Percentiles rank a stretch among this genome's conserved stretches.
Evolutionary conservation across 163 green algal genomes (phyloP).

Genomic region (Coccomyxa subellipsoidea): DNA sequence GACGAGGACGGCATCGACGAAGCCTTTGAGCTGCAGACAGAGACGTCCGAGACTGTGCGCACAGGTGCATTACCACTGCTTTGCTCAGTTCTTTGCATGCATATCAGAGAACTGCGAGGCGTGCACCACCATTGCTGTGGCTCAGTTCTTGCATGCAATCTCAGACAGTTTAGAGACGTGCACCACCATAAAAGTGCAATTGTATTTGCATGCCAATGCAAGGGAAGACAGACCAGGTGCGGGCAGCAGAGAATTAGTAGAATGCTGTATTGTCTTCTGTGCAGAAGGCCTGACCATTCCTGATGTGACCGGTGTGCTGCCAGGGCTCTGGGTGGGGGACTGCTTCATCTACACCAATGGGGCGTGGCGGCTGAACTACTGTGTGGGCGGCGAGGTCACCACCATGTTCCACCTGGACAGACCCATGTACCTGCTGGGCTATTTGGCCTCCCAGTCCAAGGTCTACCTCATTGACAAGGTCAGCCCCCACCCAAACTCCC

Average conservation of each 20-base stretch:
- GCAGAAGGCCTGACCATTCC: too few relatives aligned
- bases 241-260: too few relatives aligned
- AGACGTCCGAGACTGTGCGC: conserved; percentile 70
- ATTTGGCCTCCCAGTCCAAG: conserved; percentile 84
- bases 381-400: conserved; percentile 93
- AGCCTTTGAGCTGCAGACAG: conserved; percentile 88
- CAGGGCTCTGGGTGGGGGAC: conserved; percentile 88
- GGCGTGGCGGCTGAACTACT: conserved; percentile 94
- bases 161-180: too few relatives aligned
- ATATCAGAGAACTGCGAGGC: not conserved
- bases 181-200: too few relatives aligned
- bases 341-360: conserved; percentile 99
- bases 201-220: too few relatives aligned
- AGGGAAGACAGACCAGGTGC: too few relatives aligned
- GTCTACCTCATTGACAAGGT: conserved; percentile 91
- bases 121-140: too few relatives aligned
- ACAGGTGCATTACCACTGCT: conserved; percentile 35
- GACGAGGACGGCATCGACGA: conserved; percentile 91
- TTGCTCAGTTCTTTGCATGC: not conserved
- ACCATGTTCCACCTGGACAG: conserved; percentile 94
- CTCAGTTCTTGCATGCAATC: too few relatives aligned
- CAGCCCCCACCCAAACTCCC: not conserved
- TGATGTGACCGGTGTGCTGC: not conserved
- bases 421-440: conserved; percentile 96
- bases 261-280: too few relatives aligned